Conservation (phyloP, 2,329 filamentous ascomycete genomes). For the Emergomyces pasteurianus region DNA sequence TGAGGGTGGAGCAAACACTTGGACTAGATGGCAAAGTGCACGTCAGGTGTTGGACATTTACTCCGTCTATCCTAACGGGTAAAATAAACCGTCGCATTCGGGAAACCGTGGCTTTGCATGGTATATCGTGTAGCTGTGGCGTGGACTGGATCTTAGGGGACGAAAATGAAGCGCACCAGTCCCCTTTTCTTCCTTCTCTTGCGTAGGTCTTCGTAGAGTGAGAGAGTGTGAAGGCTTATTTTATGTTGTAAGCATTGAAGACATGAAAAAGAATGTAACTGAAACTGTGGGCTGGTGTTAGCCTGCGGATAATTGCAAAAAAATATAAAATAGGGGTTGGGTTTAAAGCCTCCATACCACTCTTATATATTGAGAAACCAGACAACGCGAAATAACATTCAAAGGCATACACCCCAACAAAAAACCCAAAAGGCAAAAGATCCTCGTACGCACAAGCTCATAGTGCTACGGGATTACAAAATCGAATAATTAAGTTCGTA, state of each 20-base stretch:
- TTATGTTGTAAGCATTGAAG: background rate
- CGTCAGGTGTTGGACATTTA: background rate
- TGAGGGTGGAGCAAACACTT: too few relatives aligned
- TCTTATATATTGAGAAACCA: background rate
- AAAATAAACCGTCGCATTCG: background rate
- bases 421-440: background rate
- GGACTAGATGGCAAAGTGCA: background rate
- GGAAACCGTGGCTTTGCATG: background rate
- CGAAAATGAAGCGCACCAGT: background rate
- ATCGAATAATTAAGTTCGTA: background rate
- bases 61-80: background rate
- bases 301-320: background rate
- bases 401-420: background rate
- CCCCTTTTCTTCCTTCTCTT: background rate
- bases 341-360: background rate
- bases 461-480: background rate
- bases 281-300: background rate
- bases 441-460: background rate
- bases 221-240: background rate
- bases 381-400: background rate
- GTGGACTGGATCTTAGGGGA: background rate
- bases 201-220: background rate
- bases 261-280: background rate
- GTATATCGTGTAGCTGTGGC: background rate
- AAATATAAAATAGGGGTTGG: background rate